Conservation (phyloP, 176 grass and related monocot genomes). For the Eragrostis curvula region DNA sequence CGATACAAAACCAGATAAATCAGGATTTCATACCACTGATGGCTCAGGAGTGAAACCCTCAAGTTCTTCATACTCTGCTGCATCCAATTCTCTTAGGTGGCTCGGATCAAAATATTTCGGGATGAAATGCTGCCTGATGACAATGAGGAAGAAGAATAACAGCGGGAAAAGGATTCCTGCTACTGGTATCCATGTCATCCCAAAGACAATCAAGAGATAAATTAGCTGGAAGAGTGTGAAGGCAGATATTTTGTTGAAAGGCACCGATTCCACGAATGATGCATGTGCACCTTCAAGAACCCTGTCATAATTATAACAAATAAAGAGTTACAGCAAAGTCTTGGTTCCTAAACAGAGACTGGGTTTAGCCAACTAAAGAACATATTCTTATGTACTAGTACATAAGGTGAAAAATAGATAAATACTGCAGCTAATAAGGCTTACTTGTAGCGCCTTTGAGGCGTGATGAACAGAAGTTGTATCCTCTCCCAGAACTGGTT, state of each 20-base stretch:
- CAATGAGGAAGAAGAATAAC: constrained; percentile 76
- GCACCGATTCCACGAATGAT: constrained; percentile 80
- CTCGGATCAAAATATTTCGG: constrained; percentile 58
- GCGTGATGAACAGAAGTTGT: constrained; percentile 65
- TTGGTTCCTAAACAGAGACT: background rate
- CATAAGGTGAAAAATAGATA: constrained; percentile 21
- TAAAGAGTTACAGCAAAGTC: constrained; percentile 7
- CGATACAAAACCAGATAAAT: background rate
- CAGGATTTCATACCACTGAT: constrained; percentile 47
- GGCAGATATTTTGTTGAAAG: constrained; percentile 63
- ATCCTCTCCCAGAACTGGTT: constrained; percentile 93
- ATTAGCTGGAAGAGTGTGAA: constrained; percentile 84
- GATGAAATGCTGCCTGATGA: constrained; percentile 75
- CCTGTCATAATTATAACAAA: constrained; percentile 44
- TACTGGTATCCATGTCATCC: constrained; percentile 85
- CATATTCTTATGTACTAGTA: background rate
- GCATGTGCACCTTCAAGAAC: constrained; percentile 93
- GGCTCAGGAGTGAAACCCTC: constrained; percentile 42
- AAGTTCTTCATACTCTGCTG: constrained; percentile 84
- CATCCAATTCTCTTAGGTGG: constrained; percentile 76
- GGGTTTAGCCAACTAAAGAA: background rate
- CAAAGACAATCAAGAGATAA: constrained; percentile 77
- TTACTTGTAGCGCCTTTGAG: constrained; percentile 77
- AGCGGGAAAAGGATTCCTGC: constrained; percentile 89
- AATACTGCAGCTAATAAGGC: background rate